Conservation (phyloP, 495 filamentous ascomycete species). For the Cryomyces minteri region DNA sequence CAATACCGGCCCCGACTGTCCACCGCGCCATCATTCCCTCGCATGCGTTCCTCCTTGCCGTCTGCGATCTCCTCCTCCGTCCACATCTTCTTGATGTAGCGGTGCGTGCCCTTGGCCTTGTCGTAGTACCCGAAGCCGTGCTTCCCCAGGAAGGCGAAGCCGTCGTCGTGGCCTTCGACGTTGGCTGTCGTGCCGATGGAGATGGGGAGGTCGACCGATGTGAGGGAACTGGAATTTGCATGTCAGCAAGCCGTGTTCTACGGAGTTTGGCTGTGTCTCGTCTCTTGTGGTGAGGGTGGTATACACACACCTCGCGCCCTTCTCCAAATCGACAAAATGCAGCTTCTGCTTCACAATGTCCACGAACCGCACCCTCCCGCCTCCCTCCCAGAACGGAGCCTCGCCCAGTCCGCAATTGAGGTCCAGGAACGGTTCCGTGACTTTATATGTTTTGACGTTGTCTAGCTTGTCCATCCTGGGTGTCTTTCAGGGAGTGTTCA, state of each 20-base stretch:
- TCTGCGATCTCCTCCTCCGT: slow-evolving; percentile 25
- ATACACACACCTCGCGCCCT: slow-evolving; percentile 21
- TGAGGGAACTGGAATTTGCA: too few species aligned
- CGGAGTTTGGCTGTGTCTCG: too few species aligned
- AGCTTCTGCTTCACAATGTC: slow-evolving; percentile 71
- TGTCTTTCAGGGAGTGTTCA: too few species aligned
- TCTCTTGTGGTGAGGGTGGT: too few species aligned
- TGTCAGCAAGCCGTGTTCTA: too few species aligned
- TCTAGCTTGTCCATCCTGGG: too few species aligned
- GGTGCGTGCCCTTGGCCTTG: slow-evolving; percentile 39
- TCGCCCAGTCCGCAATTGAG: slow-evolving; percentile 61
- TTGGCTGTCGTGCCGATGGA: slow-evolving; percentile 53
- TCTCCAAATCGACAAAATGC: slow-evolving; percentile 50
- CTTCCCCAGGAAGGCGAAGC: slow-evolving; percentile 66
- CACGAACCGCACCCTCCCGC: slow-evolving; percentile 59
- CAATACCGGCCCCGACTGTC: slow-evolving; percentile 74
- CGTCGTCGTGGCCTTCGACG: slow-evolving; percentile 47
- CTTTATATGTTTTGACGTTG: too few species aligned
- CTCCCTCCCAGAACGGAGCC: slow-evolving; percentile 60
- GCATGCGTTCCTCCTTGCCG: slow-evolving; percentile 21
- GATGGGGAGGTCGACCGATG: too few species aligned
- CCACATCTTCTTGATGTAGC: slow-evolving; percentile 43
- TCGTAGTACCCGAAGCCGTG: slow-evolving; percentile 61
- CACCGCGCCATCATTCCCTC: slow-evolving; percentile 66
- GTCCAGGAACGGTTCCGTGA: slow-evolving; percentile 49